These are phyloP conservation scores for Termitomyces sp. DNA, from an alignment of 768 basidiomycete species.

Conservation along the genomic window DNA sequence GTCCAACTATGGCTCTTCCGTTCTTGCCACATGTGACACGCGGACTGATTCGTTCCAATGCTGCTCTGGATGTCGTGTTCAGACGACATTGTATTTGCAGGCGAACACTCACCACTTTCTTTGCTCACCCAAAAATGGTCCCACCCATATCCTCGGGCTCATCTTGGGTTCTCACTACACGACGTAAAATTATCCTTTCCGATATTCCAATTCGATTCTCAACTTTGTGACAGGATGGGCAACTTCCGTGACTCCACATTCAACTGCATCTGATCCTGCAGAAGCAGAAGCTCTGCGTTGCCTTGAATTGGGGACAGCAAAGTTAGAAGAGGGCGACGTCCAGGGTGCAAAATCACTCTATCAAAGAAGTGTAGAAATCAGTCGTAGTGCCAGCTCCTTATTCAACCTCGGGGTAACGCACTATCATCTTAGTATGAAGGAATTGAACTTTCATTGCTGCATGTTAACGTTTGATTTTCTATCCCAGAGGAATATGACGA, in stretches of 20 bases:
- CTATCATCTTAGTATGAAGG: constrained; percentile 70
- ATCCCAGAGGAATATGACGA: constrained; percentile 77
- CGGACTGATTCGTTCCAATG: neutral
- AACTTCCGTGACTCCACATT: constrained; percentile 74
- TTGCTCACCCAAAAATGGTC: constrained; percentile 13
- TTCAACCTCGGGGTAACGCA: constrained; percentile 89
- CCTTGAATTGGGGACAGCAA: constrained; percentile 77
- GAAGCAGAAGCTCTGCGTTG: constrained; percentile 74
- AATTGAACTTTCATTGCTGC: constrained; percentile 5
- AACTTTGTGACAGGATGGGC: constrained; percentile 56
- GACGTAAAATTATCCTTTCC: constrained; percentile 21
- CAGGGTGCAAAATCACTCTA: constrained; percentile 73
- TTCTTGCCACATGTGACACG: constrained; percentile 13
- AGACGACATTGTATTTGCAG: constrained; percentile 12
- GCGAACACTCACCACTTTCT: constrained; percentile 10
- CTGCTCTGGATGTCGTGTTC: neutral
- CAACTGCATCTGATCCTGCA: constrained; percentile 78
- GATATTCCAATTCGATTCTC: neutral
- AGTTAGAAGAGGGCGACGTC: constrained; percentile 83
- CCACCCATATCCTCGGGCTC: constrained; percentile 16
- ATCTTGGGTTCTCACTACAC: constrained; percentile 14
- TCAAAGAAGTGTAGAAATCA: constrained; percentile 74
- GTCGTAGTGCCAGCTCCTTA: constrained; percentile 71
- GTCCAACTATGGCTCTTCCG: constrained; percentile 16
- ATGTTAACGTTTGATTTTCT: constrained; percentile 8